Evolutionary conservation across 306 rosid genomes (phyloP).

Genomic region (Carpinus fangiana): DNA sequence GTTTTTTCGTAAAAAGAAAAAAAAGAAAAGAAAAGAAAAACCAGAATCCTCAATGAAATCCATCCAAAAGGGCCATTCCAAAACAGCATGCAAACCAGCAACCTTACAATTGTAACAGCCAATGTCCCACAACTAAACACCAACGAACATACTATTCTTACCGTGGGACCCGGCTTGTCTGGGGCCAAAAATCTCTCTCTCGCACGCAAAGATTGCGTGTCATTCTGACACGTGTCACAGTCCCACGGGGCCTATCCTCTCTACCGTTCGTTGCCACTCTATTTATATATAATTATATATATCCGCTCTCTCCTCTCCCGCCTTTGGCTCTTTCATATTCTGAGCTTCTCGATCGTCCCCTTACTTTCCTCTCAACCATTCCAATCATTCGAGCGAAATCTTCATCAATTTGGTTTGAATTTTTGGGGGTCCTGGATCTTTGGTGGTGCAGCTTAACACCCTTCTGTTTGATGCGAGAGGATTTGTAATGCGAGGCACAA

Average conservation of each 20-base stretch:
- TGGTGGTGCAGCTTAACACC: too few relatives aligned
- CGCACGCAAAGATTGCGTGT: neutral
- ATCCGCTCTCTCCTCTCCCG: conserved; percentile 34
- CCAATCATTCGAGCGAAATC: conserved; percentile 2
- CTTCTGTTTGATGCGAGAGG: neutral
- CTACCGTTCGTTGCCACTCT: conserved; percentile 4
- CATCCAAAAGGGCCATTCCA: neutral
- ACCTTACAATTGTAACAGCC: conserved; percentile 30
- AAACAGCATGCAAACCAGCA: conserved; percentile 21
- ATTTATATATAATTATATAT: conserved; percentile 26
- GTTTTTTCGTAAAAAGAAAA: too few relatives aligned
- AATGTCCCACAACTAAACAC: neutral
- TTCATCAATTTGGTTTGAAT: neutral
- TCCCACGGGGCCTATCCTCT: neutral
- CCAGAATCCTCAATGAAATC: too few relatives aligned
- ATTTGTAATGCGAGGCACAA: conserved; percentile 27
- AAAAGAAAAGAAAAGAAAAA: too few relatives aligned
- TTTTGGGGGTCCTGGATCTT: neutral
- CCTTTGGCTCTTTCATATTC: conserved; percentile 23
- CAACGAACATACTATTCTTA: neutral
- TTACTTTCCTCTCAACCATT: conserved; percentile 12
- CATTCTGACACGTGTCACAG: conserved; percentile 40
- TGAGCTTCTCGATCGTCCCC: conserved; percentile 1
- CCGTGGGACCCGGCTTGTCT: conserved; percentile 12
- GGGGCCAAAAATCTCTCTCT: neutral